phyloP scores from a whole-genome alignment of 2,329 filamentous ascomycete species.

The Penicillium sp. region DNA sequence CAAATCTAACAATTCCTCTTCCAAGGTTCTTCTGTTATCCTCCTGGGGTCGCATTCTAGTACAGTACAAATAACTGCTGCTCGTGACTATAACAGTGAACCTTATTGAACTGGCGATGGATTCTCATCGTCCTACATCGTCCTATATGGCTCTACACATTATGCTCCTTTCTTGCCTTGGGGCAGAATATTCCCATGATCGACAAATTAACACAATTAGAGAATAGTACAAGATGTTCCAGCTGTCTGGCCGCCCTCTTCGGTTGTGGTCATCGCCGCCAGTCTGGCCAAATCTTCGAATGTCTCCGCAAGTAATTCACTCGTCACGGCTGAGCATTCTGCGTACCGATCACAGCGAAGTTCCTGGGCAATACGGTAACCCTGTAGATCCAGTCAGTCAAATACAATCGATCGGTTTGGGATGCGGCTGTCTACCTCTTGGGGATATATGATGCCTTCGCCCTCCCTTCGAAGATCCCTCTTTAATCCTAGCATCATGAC shows the following conservation, averaged over 20 bases:
- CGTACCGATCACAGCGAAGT: slow-evolving; percentile 63
- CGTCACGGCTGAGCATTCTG: slow-evolving; percentile 63
- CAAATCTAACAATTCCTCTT: too few species aligned
- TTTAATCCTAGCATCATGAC: slow-evolving; percentile 63
- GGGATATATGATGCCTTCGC: slow-evolving; percentile 45
- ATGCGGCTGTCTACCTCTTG: slow-evolving; percentile 41
- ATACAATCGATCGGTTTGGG: slow-evolving; percentile 6
- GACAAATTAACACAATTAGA: slow-evolving; percentile 32
- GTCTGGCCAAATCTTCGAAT: slow-evolving; percentile 61
- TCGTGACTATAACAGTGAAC: too few species aligned
- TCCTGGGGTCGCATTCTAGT: too few species aligned
- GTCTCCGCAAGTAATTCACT: slow-evolving; percentile 62
- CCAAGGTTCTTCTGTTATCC: too few species aligned
- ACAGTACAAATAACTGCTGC: too few species aligned
- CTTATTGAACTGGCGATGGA: too few species aligned
- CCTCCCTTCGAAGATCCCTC: slow-evolving; percentile 55
- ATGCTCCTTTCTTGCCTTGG: too few species aligned
- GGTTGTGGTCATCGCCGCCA: slow-evolving; percentile 60
- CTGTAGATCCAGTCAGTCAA: slow-evolving; percentile 32
- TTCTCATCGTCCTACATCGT: too few species aligned
- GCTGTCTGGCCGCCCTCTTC: slow-evolving; percentile 52
- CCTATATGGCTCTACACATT: too few species aligned
- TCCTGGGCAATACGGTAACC: slow-evolving; percentile 61
- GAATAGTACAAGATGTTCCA: slow-evolving; percentile 41
- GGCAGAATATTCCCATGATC: not conserved